Evolutionary conservation across 2,329 filamentous ascomycete species (phyloP).

Genomic region (Pseudogymnoascus sp.): DNA sequence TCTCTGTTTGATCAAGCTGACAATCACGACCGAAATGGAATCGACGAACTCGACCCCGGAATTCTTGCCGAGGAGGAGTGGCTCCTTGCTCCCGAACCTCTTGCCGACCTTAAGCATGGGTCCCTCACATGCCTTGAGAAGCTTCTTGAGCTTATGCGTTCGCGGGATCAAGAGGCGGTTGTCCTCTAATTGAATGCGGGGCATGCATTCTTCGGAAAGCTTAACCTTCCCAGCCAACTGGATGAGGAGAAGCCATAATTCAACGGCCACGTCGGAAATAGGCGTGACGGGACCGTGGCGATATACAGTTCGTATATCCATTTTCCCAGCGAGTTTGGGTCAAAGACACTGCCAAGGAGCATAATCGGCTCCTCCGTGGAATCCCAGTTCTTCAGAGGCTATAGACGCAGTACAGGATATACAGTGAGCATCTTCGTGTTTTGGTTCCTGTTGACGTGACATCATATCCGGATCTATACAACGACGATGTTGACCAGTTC

Average conservation of each 20-base stretch:
- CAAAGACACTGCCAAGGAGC: slow-evolving; percentile 89
- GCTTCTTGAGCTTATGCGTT: slow-evolving; percentile 79
- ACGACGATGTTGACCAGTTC: too few species aligned
- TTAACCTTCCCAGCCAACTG: slow-evolving; percentile 92
- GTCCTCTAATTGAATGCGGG: slow-evolving; percentile 63
- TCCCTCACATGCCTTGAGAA: slow-evolving; percentile 85
- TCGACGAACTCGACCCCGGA: slow-evolving; percentile 93
- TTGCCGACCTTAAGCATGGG: slow-evolving; percentile 92
- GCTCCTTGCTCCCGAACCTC: slow-evolving; percentile 54
- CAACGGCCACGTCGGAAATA: slow-evolving; percentile 84
- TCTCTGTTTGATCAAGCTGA: slow-evolving; percentile 83
- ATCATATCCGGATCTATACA: too few species aligned
- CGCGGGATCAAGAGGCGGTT: slow-evolving; percentile 72
- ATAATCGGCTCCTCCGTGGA: slow-evolving; percentile 89
- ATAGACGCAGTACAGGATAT: too few species aligned
- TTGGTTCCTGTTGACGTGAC: too few species aligned
- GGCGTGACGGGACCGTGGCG: slow-evolving; percentile 74
- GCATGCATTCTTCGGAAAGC: slow-evolving; percentile 71
- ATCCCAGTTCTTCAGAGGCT: slow-evolving; percentile 98
- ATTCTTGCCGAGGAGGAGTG: slow-evolving; percentile 67
- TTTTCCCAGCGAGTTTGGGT: slow-evolving; percentile 93
- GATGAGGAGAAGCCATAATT: slow-evolving; percentile 91
- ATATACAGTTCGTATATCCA: slow-evolving; percentile 99
- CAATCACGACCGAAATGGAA: slow-evolving; percentile 90
- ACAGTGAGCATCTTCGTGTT: too few species aligned